Evolutionary conservation across 2,329 filamentous ascomycete species (phyloP), one percentile per base, ranked within the genome.

Genomic region (Penicillium sp.): DNA sequence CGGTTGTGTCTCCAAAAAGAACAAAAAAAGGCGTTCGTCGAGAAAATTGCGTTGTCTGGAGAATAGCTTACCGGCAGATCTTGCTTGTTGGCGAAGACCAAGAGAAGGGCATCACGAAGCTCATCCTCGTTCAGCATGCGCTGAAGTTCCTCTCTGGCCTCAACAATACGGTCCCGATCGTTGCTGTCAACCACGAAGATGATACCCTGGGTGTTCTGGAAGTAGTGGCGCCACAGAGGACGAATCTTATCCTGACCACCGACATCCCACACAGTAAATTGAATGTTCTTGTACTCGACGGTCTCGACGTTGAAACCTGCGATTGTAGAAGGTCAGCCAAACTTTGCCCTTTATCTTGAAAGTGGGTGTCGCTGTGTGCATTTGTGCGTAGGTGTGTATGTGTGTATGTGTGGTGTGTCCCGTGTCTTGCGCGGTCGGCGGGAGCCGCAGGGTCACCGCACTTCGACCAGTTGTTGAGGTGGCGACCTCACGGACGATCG

Each of bases 231-330:
- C 94, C 94, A 99, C 74, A 99, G 84, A 75, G 94, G 94, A 78
- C 94, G 88, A 77, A 99, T 99, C 90, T 97, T 97, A 87, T 99
- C 94, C 85, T 99, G 94, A 79, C 94, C 94, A 84, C 94, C 94
- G 74, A 99, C 94, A 83, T 97, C 94, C 94, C 94, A 99, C 77
- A 99, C 94, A 78, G 93, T 97, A 86, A 99, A 99, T 78, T 96
- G 92, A 73, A 96, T 97, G 87, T 99, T 99, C 87, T 97, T 97
- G 86, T 97, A 97, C 78, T 96, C 92, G 78, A 99, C 94, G 52
- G 94, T 97, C 86, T 99, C 94, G 78, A 99, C 94, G 83, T 99
- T 99, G 88, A 99, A 99, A 72, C 94, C 90, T 92, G 64, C 34
- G 60, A 40, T 26, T 49, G n/a, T 24, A 11, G 24, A 40, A 9